phyloP scores from a whole-genome alignment of 2,329 filamentous ascomycete species.

The Thermomyces lanuginosus region DNA sequence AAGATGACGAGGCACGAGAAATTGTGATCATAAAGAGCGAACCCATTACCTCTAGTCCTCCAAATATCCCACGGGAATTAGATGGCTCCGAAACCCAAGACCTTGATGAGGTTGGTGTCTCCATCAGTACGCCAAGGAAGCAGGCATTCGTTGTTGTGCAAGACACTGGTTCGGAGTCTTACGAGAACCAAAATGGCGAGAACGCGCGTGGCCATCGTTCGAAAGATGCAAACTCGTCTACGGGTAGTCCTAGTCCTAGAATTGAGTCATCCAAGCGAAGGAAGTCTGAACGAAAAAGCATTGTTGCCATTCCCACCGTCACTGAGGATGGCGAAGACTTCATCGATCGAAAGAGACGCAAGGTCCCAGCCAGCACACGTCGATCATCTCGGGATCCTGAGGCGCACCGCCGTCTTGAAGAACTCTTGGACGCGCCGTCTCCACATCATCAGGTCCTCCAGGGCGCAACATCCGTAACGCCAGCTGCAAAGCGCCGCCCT shows the following conservation, averaged over 20 bases:
- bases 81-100: constrained; percentile 43
- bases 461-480: background rate
- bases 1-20: background rate
- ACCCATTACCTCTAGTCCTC: constrained; percentile 18
- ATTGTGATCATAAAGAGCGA: constrained; percentile 26
- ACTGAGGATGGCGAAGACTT: constrained; percentile 35
- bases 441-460: constrained; percentile 6
- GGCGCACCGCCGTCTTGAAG: constrained; percentile 14
- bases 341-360: background rate
- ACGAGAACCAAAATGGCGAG: constrained; percentile 2
- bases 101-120: constrained; percentile 35
- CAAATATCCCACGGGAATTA: constrained; percentile 6
- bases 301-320: constrained; percentile 27
- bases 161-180: constrained; percentile 1
- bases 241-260: constrained; percentile 4
- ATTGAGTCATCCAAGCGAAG: constrained; percentile 16
- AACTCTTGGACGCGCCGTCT: constrained; percentile 17
- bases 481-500: background rate
- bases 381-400: constrained; percentile 1
- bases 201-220: constrained; percentile 11
- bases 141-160: constrained; percentile 4
- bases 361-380: constrained; percentile 2
- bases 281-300: constrained; percentile 17
- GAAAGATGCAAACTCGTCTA: constrained; percentile 14
- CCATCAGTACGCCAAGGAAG: constrained; percentile 27